Percentiles rank a stretch among this genome's conserved stretches.
Conservation (phyloP, 805 yeast genomes). For the Wickerhamomyces bisporus region DNA sequence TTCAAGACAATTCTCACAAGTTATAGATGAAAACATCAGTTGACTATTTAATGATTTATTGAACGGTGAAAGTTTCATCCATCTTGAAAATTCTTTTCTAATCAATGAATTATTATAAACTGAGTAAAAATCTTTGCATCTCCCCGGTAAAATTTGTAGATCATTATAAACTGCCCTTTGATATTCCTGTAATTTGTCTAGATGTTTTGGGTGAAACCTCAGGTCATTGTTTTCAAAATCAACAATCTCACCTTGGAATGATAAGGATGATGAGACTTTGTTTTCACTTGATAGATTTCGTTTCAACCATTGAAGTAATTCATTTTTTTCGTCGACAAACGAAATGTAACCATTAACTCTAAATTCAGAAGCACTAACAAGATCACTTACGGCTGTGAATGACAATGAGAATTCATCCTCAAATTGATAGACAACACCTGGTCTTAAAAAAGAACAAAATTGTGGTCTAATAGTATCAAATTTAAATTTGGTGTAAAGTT, state of each 20-base stretch:
- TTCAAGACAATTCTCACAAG: slow-evolving; percentile 16
- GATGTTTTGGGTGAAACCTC: slow-evolving; percentile 7
- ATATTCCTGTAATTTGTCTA: neutral
- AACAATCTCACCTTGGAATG: slow-evolving; percentile 12
- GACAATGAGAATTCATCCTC: slow-evolving; percentile 7
- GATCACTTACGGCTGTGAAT: slow-evolving; percentile 1
- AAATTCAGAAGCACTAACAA: too few relatives aligned
- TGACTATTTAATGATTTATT: slow-evolving; percentile 4
- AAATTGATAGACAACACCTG: slow-evolving; percentile 10
- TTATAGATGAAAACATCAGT: slow-evolving; percentile 3
- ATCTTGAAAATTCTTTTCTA: slow-evolving; percentile 16
- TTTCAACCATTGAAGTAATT: neutral
- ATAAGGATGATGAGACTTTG: neutral
- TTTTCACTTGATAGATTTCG: neutral
- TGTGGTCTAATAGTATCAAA: slow-evolving; percentile 12
- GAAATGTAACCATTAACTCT: too few relatives aligned
- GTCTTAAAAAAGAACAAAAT: slow-evolving; percentile 12
- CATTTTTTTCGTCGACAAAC: too few relatives aligned
- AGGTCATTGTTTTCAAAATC: slow-evolving; percentile 19
- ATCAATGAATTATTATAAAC: neutral
- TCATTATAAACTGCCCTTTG: neutral
- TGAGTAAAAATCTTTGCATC: slow-evolving; percentile 4
- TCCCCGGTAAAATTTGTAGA: neutral
- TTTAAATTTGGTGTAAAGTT: slow-evolving; percentile 1
- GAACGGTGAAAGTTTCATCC: slow-evolving; percentile 20